Evolutionary conservation across 2,329 filamentous ascomycete species (phyloP), one percentile per base, ranked within the genome.

Genomic region (Biscogniauxia sp.): DNA sequence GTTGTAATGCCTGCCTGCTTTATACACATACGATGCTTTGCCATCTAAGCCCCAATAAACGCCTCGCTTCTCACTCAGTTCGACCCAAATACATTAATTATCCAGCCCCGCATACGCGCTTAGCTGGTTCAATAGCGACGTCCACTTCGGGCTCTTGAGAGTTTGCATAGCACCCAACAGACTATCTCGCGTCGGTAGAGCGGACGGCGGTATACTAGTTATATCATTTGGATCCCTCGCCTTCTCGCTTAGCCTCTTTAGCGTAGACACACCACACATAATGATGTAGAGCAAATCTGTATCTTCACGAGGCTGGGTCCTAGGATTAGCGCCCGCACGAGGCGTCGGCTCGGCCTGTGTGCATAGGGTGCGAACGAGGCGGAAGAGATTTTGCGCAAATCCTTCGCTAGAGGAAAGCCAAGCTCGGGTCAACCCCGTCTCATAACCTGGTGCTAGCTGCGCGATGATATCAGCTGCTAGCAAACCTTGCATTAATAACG

Each of bases 401-500:
- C 91, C 91, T 68, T 96, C 93, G 51, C 89, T 87, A 3, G 91
- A 92, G 49, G 88, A 86, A 7, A 98, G 83, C 93, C 95, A 98
- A 0, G 85, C 81, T 59, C 86, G 86, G 3, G 93, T 89, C 7
- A 97, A 77, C 3, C 86, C 84, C 17, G 83, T 84, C 66, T 96
- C 92, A n/a, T 86, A 82, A 4, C 84, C 84, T 2, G 89, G 89
- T 2, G 87, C 86, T 13, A 97, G 80, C 9, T 88, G 88, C 0
- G 92, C 87, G 2, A 98, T 78, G 56, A 98, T 96, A 67, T 98
- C 93, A 0, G 92, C 93, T 1, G 93, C 91, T 5, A 98, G 82
- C 69, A 98, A 85, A 1, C 93, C 93, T 76, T 99, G 95, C 84
- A 96, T 95, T 11, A 99, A 79, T 69, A 92, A 89, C 0, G 95